Evolutionary conservation across 1,139 yeast species (phyloP), one percentile per base, ranked within the genome.

Genomic region (Taphrina pruni): DNA sequence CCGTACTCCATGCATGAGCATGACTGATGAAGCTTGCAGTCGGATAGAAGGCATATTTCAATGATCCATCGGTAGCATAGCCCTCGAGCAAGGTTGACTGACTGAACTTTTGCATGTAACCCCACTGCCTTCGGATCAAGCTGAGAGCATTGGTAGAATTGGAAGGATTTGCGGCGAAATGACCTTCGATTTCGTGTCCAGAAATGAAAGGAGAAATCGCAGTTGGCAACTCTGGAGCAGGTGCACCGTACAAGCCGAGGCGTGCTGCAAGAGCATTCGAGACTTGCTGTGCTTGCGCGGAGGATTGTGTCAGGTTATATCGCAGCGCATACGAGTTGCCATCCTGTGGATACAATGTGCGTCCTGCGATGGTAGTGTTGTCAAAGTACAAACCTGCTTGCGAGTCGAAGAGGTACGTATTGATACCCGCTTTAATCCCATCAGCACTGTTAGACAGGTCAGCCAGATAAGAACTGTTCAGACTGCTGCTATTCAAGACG

Each of bases 221-320:
- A 17, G 6, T 21, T 9, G 52, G 52, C 5, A 46, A n/a, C 7
- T 46, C 52, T 9, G 52, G 52, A 2, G 26, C 52, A 12, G 26
- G 52, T 8, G 52, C 21, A 2, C 52, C 52, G 20, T 46, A 46
- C 20, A 17, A 9, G 2, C 26, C 32, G 17, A 46, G 52, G 11
- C 52, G 52, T 12, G 52, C 52, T 9, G 52, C 52, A 6, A 46
- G 52, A 21, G 52, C 52, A 17, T 17, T 46, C 11, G 52, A 46
- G 2, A 46, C 32, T 46, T 17, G 26, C 11, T 9, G 12, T 17
- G 52, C 52, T 46, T 46, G 52, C n/a, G 21, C 52, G 2, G 21
- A 4, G 12, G 52, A 46, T 17, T 17, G 21, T 17, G 52, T 46
- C 52, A 46, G n/a, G 32, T 46, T 46, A 17, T 17, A 46, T 17